Evolutionary conservation across 345 rosid species (phyloP).

Genomic region (Lumnitzera racemosa): DNA sequence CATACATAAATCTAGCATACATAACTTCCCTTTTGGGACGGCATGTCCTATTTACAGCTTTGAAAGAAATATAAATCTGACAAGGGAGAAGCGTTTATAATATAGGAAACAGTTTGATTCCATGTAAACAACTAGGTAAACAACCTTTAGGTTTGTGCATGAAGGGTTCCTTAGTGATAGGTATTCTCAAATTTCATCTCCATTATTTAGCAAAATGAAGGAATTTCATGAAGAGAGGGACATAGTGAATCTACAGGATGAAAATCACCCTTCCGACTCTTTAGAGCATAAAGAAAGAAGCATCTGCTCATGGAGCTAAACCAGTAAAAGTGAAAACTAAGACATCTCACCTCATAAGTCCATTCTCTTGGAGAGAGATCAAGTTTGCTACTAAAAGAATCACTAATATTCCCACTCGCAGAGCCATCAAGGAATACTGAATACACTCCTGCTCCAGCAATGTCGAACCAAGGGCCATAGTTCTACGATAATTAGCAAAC

Average conservation of each 20-base stretch:
- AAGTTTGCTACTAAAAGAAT: constrained; percentile 3
- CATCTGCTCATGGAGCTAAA: no score
- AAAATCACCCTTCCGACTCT: no score
- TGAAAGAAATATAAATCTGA: background rate
- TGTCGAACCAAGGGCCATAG: constrained; percentile 60
- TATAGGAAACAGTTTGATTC: no score
- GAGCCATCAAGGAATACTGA: constrained; percentile 23
- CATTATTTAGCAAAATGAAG: no score
- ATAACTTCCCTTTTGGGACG: background rate
- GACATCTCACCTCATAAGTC: constrained; percentile 46
- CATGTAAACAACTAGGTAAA: no score
- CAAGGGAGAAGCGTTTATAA: background rate
- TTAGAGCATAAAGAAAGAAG: no score
- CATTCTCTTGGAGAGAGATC: constrained; percentile 35
- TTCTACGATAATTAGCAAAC: constrained; percentile 22
- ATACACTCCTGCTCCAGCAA: constrained; percentile 44
- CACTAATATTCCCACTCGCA: constrained; percentile 3
- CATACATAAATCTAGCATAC: no score
- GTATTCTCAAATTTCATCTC: no score
- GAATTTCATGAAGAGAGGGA: no score
- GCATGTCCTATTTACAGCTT: background rate
- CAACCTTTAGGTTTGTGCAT: no score
- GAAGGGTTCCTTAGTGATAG: no score
- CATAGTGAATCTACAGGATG: no score
- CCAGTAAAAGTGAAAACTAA: background rate